Evolutionary conservation across 768 basidiomycete genomes (phyloP).

Genomic region (Chlorophyllum brunneum): DNA sequence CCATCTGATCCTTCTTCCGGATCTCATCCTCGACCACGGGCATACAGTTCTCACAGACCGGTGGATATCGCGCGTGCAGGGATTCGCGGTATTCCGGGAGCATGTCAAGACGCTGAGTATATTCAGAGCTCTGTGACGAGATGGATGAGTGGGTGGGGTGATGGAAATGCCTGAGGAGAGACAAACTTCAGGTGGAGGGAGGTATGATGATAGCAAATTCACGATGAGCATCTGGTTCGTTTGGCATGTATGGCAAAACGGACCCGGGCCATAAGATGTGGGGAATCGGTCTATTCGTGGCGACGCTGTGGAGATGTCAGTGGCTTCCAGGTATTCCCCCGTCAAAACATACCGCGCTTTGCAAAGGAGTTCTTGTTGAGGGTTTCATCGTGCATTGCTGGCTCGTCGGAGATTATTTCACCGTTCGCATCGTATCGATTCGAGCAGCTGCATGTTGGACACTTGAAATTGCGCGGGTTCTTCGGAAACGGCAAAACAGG

Average conservation of each 20-base stretch:
- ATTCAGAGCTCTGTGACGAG: conserved; percentile 62
- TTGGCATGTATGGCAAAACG: conserved; percentile 85
- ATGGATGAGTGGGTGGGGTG: conserved; percentile 7
- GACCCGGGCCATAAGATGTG: conserved; percentile 50
- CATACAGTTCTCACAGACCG: conserved; percentile 72
- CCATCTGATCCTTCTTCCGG: conserved; percentile 74
- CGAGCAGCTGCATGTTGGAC: conserved; percentile 65
- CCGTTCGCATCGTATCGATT: conserved; percentile 71
- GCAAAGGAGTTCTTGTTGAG: conserved; percentile 70
- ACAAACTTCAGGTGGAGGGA: conserved; percentile 74
- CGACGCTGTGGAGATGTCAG: conserved; percentile 41
- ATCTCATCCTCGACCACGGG: conserved; percentile 84
- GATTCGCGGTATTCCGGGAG: conserved; percentile 72
- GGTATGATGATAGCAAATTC: conserved; percentile 86
- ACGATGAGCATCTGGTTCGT: conserved; percentile 90
- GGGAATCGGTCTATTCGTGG: conserved; percentile 69
- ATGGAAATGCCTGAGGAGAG: neutral
- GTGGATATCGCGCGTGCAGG: conserved; percentile 80
- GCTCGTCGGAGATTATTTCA: conserved; percentile 80
- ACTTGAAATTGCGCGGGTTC: conserved; percentile 58
- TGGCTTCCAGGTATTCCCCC: neutral
- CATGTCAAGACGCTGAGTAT: conserved; percentile 54
- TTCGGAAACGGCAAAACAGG: conserved; percentile 31
- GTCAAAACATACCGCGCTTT: conserved; percentile 57
- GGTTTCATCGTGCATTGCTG: conserved; percentile 81